Percentiles rank a stretch among this genome's conserved stretches.
These are phyloP conservation scores for Penicillium flavigenum DNA, from an alignment of 495 filamentous ascomycete species.

Conservation along the genomic window DNA sequence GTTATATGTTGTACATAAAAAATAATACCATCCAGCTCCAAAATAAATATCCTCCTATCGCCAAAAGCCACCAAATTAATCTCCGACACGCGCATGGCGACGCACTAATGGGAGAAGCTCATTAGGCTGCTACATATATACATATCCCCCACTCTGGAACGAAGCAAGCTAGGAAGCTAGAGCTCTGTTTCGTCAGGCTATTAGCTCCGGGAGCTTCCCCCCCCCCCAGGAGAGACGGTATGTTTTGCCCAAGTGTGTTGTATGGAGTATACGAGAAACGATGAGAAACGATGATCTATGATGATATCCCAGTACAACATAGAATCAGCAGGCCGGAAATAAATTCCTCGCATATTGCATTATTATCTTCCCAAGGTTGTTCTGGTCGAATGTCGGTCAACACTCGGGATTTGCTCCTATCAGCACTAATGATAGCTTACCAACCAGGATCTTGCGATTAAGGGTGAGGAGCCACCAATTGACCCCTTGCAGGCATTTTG, in stretches of 20 bases:
- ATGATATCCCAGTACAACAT: not conserved
- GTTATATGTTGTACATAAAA: not conserved
- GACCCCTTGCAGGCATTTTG: slow-evolving; percentile 12
- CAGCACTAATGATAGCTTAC: not conserved
- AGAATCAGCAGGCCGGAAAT: not conserved
- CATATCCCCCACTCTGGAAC: not conserved
- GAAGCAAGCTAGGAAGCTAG: not conserved
- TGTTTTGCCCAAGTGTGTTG: not conserved
- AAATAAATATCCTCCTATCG: not conserved
- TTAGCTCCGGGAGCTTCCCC: not conserved
- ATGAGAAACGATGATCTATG: not conserved
- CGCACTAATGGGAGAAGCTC: slow-evolving; percentile 5
- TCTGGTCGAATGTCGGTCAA: slow-evolving; percentile 12
- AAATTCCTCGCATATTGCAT: not conserved
- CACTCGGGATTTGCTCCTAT: slow-evolving; percentile 8
- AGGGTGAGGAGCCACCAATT: not conserved
- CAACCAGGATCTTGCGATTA: not conserved
- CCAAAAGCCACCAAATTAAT: slow-evolving; percentile 14
- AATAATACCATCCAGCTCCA: not conserved
- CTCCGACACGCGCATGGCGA: slow-evolving; percentile 16
- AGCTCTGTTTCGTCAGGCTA: not conserved
- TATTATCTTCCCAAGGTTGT: not conserved
- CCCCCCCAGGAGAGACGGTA: not conserved
- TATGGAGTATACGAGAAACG: not conserved
- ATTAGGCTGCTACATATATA: not conserved